Conservation (phyloP, 306 rosid species). For the Corylus heterophylla region DNA sequence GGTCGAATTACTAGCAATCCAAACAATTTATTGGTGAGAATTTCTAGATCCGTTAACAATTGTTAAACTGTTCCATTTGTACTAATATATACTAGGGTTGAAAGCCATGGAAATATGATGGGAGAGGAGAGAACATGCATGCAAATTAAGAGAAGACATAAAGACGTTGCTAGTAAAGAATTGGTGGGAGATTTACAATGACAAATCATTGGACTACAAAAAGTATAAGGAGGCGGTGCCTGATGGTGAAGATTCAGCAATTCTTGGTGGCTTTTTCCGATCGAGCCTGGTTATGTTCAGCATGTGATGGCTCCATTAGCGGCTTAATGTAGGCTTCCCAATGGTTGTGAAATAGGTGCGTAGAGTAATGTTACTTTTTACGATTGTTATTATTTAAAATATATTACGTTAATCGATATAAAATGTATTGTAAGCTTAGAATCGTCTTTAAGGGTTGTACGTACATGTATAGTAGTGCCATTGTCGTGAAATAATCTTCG, state of each 20-base stretch:
- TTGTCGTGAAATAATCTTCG: too few species aligned
- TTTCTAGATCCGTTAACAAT: too few species aligned
- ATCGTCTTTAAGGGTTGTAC: too few species aligned
- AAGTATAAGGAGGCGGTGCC: neutral
- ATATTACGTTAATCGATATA: too few species aligned
- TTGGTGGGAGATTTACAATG: conserved; percentile 13
- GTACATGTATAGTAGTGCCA: too few species aligned
- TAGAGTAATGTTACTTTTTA: too few species aligned
- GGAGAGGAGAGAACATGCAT: neutral
- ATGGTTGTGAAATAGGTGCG: too few species aligned
- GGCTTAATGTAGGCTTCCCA: too few species aligned
- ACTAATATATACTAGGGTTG: neutral
- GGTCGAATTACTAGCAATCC: too few species aligned
- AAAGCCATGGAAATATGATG: conserved; percentile 12
- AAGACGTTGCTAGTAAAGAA: neutral
- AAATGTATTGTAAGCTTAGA: too few species aligned
- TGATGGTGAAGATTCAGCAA: conserved; percentile 28
- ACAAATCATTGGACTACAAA: neutral
- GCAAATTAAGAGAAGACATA: neutral
- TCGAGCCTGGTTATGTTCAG: conserved; percentile 14
- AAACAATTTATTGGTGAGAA: too few species aligned
- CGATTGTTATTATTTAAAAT: too few species aligned
- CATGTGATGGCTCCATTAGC: conserved; percentile 38
- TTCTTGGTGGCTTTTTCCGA: conserved; percentile 44
- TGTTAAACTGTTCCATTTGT: neutral